Evolutionary conservation across 2,329 filamentous ascomycete species (phyloP), one percentile per base, ranked within the genome.

Genomic region (Xylariaceae sp.): DNA sequence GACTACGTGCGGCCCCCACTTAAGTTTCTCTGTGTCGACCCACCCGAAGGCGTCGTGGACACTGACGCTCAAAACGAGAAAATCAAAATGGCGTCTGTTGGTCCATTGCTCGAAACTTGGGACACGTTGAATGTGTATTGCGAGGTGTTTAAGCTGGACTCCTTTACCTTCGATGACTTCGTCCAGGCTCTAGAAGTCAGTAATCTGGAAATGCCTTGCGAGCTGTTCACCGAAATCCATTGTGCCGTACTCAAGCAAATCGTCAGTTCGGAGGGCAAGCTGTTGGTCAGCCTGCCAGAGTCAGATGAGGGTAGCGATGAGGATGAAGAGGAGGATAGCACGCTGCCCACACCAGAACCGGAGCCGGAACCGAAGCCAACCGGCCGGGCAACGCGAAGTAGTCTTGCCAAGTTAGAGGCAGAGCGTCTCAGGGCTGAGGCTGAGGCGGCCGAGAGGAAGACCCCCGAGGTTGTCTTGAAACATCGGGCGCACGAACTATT

Each of bases 51-150:
- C 4, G 71, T 78, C 10, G 76, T 79, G 15, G 75, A 77, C 47
- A 75, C 74, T 57, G 72, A 76, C n/a, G 72, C 78, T 13, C 75
- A 77, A 65, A 77, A 79, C 56, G 78, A 82, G 49, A 84, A 86
- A 45, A 85, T 97, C 56, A 77, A 87, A 17, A 94, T 93, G 85
- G 86, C 88, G 67, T 93, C 91, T 2, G 84, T 97, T n/a, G 92
- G 92, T 0, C 82, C 86, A 2, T 77, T 97, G 13, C 76, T 99
- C 23, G 93, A 97, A 74, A 90, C 90, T 0, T 99, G 94, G 94
- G 92, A 97, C 68, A 97, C 92, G 0, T 80, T 99, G 39, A 99
- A 97, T 69, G 93, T 99, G n/a, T 97, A 97, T 71, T 96, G 92
- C 70, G 91, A 96, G 69, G 88, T 97, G 15, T 96, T 96, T 71